Base-by-base conservation (phyloP, 371 early-diverging fungal species). In the Mucor mucedo region DNA sequence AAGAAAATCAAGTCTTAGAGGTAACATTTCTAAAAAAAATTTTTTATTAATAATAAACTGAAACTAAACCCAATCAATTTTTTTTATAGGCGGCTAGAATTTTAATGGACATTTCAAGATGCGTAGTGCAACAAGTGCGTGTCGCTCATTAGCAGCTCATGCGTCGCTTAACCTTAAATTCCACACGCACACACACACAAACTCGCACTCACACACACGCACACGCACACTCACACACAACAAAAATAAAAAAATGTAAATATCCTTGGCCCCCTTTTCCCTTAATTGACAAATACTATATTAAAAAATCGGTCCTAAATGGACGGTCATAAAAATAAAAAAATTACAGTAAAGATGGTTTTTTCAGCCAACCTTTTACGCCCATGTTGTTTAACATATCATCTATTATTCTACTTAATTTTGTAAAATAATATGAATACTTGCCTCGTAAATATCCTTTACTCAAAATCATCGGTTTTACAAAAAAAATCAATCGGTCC, bases 91-190 rank as follows among this genome's bases (percentile, higher is more conserved):
- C 81, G 65, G 78, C 81, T 16, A 73, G 78, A 59, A 81, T 78
- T 60, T 60, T 81, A 16, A 75, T 78, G 78, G 72, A 76, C 41
- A 81, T 81, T 55, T 78, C 81, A n/a, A 69, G 72, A 60, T 73
- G 75, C 54, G 70, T 72, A 30, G 73, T 76, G 14, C 63, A 55
- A 52, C 64, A 49, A 57, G 64, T 65, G 27, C 57, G 58, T 52
- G 58, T 57, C 38, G 57, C 62, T 32, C 56, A 66, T 50, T 66
- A 57, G 58, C 28, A 4, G 28, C 68, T 66, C 67, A 21, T 21
- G 21, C 21, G 21, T 21, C 21, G 21, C 1, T 21, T 21, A 21
- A 21, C 21, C 21, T 21, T 21, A 21, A 21, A 21, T 21, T 21
- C 21, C 21, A 21, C 21, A 21, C 21, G 1, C 21, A 1, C 21